These are phyloP conservation scores for Cercophora samala DNA, from an alignment of 495 filamentous ascomycete genomes.

Conservation along the genomic window DNA sequence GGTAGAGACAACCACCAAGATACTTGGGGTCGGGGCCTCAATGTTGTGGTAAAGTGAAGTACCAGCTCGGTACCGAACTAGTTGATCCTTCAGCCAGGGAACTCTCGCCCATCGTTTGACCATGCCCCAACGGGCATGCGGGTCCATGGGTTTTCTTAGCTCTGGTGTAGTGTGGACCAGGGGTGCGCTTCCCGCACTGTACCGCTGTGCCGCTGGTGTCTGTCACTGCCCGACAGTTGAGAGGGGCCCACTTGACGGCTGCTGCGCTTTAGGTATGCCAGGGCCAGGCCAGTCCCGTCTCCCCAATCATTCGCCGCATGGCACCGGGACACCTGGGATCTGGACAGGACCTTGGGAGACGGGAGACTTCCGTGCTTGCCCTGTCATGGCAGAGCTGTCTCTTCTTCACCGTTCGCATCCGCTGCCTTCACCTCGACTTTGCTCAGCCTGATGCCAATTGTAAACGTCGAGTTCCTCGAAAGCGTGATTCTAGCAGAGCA, in stretches of 20 bases:
- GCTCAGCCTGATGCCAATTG: not conserved
- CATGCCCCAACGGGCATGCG: slow-evolving; percentile 15
- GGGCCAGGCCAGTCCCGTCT: not conserved
- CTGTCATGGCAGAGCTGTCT: slow-evolving; percentile 9
- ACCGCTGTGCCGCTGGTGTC: not conserved
- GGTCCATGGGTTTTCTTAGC: not conserved
- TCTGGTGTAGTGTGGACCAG: no score
- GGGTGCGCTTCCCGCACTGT: slow-evolving; percentile 19
- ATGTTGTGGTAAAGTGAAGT: slow-evolving; percentile 26
- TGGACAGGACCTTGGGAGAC: not conserved
- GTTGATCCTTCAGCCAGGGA: slow-evolving; percentile 19
- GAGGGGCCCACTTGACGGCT: not conserved
- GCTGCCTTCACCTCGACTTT: not conserved
- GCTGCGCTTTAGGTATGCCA: no score
- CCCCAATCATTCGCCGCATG: slow-evolving; percentile 2
- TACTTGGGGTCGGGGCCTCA: not conserved
- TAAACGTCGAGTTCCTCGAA: not conserved
- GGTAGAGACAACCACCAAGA: not conserved
- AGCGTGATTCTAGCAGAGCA: not conserved
- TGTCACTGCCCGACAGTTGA: not conserved
- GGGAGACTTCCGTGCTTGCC: not conserved
- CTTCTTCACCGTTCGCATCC: not conserved
- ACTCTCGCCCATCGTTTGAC: slow-evolving; percentile 14
- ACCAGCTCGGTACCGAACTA: slow-evolving; percentile 22
- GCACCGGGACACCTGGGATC: not conserved